Percentiles rank a stretch among this genome's conserved stretches.
Evolutionary conservation across 176 grass and related monocot genomes (phyloP).

Genomic region (Echinochloa phyllopogon): DNA sequence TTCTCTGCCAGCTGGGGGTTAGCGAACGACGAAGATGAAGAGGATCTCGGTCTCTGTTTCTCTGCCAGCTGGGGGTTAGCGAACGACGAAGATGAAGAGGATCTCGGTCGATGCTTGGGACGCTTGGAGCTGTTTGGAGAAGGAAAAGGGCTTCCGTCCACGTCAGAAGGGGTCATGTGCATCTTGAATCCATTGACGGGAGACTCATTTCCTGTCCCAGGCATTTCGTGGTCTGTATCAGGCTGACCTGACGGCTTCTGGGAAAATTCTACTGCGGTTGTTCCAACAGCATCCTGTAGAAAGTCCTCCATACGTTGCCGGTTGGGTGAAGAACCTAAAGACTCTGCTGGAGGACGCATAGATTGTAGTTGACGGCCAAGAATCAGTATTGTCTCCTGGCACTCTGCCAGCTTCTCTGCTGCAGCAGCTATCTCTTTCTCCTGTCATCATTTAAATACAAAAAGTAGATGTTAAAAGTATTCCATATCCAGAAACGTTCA

Average conservation of each 20-base stretch:
- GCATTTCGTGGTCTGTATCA: conserved; percentile 51
- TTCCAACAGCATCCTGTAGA: conserved; percentile 56
- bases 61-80: conserved; percentile 64
- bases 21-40: conserved; percentile 66
- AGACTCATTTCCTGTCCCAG: conserved; percentile 51
- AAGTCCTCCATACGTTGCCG: conserved; percentile 55
- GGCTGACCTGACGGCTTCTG: conserved; percentile 51
- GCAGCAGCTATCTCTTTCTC: conserved; percentile 87
- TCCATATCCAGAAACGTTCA: conserved; percentile 20
- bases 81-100: conserved; percentile 67
- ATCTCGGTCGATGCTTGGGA: conserved; percentile 77
- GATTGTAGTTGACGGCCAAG: conserved; percentile 91
- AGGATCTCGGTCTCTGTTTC: conserved; percentile 73
- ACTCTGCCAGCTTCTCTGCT: conserved; percentile 94
- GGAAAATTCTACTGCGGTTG: conserved; percentile 47
- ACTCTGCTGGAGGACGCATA: conserved; percentile 73
- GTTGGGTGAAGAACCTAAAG: conserved; percentile 62
- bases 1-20: conserved; percentile 68
- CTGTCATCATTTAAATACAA: conserved; percentile 49
- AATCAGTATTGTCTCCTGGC: conserved; percentile 95
- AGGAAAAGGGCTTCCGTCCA: conserved; percentile 56
- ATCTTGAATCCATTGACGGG: conserved; percentile 69
- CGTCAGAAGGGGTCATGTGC: conserved; percentile 52
- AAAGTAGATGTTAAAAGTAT: neutral
- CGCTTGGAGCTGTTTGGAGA: conserved; percentile 77